Evolutionary conservation across 441 rosid species (phyloP), one percentile per base, ranked within the genome.

Genomic region (Adansonia madagascariensis): DNA sequence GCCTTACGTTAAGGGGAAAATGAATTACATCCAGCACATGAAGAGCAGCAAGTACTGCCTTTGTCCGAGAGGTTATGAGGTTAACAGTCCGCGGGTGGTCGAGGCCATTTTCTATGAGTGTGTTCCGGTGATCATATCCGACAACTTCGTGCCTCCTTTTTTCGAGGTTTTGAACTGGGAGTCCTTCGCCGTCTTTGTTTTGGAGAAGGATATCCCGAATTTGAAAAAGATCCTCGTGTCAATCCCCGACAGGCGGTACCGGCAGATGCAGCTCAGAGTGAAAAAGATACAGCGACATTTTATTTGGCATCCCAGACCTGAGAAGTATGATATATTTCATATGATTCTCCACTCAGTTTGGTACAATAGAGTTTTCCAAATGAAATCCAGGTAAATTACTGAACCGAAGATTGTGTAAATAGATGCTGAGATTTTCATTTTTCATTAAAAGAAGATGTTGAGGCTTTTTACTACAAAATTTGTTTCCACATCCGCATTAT

Each of bases 331-430:
- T 59, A 74, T 92, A 27, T 94, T 94, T 82, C 93, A 94, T 81
- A 94, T 94, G 97, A 91, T 94, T 73, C 93, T 94, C 71, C 97
- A 94, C 75, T 90, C 97, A 3, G 80, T 91, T 72, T 92, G 98
- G 98, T 89, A 81, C 83, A 94, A 88, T 52, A 85, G 98, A 83
- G 93, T 92, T 61, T 91, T 88, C 71, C 94, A 89, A 80, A 81
- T 81, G 20, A 81, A 81, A 60, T 60, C 83, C 39, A 52, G 63
- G 59, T 82, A 78, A 69, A 31, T 31, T 31, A 31, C 0, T 50
- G 22, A 46, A 47, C 72, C 1, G 31, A 20, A 46, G 17, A 20
- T 46, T 67, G 35, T 6, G 56, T 46, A 68, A 27, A 70, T 24
- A 70, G 22, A 24, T 15, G 60, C 0, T 24, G 24, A 49, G 56